Evolutionary conservation across 2,329 filamentous ascomycete species (phyloP), one percentile per base, ranked within the genome.

Genomic region (Talaromyces sp.): DNA sequence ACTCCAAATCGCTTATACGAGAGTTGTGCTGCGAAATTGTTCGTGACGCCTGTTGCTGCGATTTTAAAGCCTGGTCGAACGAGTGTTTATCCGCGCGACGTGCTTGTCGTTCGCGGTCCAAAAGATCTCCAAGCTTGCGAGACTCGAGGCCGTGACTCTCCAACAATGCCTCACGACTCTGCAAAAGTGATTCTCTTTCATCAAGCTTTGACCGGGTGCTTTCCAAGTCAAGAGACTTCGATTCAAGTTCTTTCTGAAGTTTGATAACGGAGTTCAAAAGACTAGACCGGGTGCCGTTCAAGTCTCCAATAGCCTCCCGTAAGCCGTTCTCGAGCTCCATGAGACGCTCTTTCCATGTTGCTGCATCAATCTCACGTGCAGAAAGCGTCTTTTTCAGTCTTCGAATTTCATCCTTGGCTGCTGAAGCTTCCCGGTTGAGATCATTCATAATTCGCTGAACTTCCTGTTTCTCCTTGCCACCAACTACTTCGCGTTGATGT

Each of bases 391-490:
- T 95, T 71, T 91, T 89, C 67, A 98, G 81, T 70, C 86, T 86
- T 66, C 92, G 85, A 28, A 88, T 85, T 72, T 98, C 95, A 66
- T 98, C 95, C 79, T 95, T 96, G 66, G 91, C 87, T 31, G 84
- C 83, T 5, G 88, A 88, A 25, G 88, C 85, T 75, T 98, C 93
- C 44, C 87, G 84, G 73, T 97, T 98, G 67, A 98, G 88, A 67
- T 97, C 92, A 71, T 96, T 93, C 72, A 98, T 87, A 66, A 96
- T 86, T 75, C 93, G 90, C 78, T 98, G 93, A 58, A 96, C 90
- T 72, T 98, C 93, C 72, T 96, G 90, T 80, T 98, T 96, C 78
- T 96, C 93, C 70, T 91, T 88, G 71, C 86, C 89, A 54, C 92
- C 91, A 61, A 97, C 85, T 56, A 93, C 85, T 74, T 98, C 93